Base-by-base conservation (phyloP, 768 basidiomycete genomes). In the Russula foetens region DNA sequence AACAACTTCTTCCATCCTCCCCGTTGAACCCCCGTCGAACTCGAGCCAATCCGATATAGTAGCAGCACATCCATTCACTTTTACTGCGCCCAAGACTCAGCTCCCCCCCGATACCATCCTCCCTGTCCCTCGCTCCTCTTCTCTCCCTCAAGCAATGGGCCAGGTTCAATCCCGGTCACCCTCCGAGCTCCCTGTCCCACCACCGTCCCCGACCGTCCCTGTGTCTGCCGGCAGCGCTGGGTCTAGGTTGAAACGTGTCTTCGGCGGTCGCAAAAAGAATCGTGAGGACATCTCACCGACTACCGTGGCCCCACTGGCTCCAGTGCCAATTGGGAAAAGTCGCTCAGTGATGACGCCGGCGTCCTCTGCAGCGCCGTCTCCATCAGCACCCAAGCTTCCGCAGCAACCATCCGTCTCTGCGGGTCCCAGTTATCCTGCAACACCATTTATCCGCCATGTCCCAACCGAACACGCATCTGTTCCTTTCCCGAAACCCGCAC, bases 251-350 rank as follows among this genome's bases (percentile, higher is more conserved):
- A 84, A 81, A 67, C 83, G 84, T 57, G 83, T 78, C 4, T 82
- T 84, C 66, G 82, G 74, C 45, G 75, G 69, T 21, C 77, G 84
- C 48, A 75, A 81, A 61, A 85, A 83, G 74, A 82, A 81, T 69
- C 77, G 82, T 7, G 81, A 81, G 66, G 80, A 82, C 67, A 67
- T 71, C 53, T 53, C 72, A 4, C 69, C 70, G 19, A 24, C 71
- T 29, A 15, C 14, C 23, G 9, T 23, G 17, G 41, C 35, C 6
- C 26, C 12, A 3, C 33, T 62, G 43, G 48, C 52, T 23, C 46
- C 53, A 15, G 38, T 41, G 24, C 57, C 58, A 2, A 28, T 43
- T 28, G 50, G 17, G 41, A 66, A 64, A 38, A 59, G 53, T 51
- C 33, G 44, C 55, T 69, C 67, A 57, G 58, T 53, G 21, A 45